Base-by-base conservation (phyloP, 2,329 filamentous ascomycete genomes). In the Ascomycota sp. region DNA sequence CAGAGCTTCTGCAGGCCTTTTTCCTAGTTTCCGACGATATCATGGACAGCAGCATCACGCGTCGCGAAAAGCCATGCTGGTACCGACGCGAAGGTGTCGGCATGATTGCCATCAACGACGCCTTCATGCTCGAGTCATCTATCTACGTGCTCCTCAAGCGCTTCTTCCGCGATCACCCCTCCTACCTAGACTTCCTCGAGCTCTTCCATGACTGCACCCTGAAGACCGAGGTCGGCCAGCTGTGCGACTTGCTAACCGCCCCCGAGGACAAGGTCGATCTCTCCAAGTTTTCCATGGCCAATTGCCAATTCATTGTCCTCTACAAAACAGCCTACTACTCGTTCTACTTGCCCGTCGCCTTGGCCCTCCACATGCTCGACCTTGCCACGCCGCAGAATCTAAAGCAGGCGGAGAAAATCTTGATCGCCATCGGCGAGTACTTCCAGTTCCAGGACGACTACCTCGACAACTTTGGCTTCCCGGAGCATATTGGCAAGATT, bases 271-370 rank as follows among this genome's bases (percentile, higher is more conserved):
- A 75, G 37, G 79, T 95, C 47, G 74, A 95, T 57, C 74, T 98
- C 38, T 65, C 80, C 65, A 93, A 93, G 63, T 98, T 98, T 66
- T 83, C 74, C 53, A 65, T 94, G 55, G 69, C 85, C 37, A 98
- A 93, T 66, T 93, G 93, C 65, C 74, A 65, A 45, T 98, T 95
- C 66, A 98, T 98, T 48, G 89, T 98, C 59, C 80, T 92, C 57
- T 95, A 92, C 74, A 98, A 98, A 73, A 98, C 89, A 17, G 85
- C 89, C 30, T 98, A 91, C 65, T 98, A 98, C 66, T 91, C 79
- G 48, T 98, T 98, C 68, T 95, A 95, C 61, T 76, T 98, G 10
- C 89, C 89, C 34, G 83, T 98, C 32, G 86, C 83, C 8, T 69
- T 98, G 27, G 81, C 89, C 5, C 65, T 98, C 43, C 65, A 86